Base-by-base conservation (phyloP, 116 monocot species). In the Zostera marina region DNA sequence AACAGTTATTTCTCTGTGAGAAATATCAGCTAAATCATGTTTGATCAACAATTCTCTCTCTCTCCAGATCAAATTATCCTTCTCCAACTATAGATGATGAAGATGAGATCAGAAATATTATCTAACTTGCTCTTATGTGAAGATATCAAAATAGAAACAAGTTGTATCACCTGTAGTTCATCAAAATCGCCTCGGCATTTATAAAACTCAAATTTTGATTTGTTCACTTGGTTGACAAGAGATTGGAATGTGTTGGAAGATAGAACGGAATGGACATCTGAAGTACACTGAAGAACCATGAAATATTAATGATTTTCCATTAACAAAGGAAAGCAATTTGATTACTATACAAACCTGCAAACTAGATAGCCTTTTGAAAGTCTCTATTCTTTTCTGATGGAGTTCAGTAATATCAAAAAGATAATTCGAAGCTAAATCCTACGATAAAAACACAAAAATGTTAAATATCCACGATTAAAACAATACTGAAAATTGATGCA, bases 141-240 rank as follows among this genome's bases (percentile, higher is more conserved):
- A 8, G 13, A 56, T 13, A 54, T 14, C 5, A 11, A 54, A 25
- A 7, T 39, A 56, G 40, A 14, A n/a, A 38, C 39, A 56, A 56
- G 20, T 51, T 32, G 32, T 51, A 51, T 45, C 65, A 98, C 98
- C 98, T 98, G 98, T 67, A 98, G 72, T 76, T 98, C 90, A 69
- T 85, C 83, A 55, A 82, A 53, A 3, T 48, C 68, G 54, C 47
- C 2, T 60, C 49, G 69, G 52, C 40, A 83, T 40, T 74, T 66
- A 65, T 89, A 66, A 53, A 90, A 47, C 60, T 90, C 90, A 61
- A 54, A 66, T 58, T 73, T 84, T 70, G 80, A 80, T 53, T 78
- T 80, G 66, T 65, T 72, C 61, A 98, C 48, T 26, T 76, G 78
- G 5, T 76, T 72, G 58, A 44, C 70, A 39, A 86, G 63, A 40